Evolutionary conservation across 176 grass and related monocot species (phyloP), one percentile per base, ranked within the genome.

Genomic region (Ensete glaucum): DNA sequence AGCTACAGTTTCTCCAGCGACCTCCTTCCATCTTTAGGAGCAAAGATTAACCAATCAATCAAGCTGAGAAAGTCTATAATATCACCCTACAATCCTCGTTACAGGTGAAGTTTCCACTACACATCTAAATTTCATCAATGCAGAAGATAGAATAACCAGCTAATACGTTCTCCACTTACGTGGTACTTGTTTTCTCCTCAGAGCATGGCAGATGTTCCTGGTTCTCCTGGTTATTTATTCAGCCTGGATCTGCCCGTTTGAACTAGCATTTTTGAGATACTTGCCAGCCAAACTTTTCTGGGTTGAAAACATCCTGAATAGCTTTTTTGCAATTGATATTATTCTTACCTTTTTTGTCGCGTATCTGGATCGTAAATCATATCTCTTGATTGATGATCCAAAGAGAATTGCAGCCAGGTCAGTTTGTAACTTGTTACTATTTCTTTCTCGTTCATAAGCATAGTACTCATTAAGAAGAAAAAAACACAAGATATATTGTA

Each of bases 341-440:
- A 74, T 90, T 65, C 78, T 97, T 77, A 97, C 94, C 66, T 97
- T 97, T 82, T 97, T 97, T 70, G 82, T 97, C 49, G 94, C 94
- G 69, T 97, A 82, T 82, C 83, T 91, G 0, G 84, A 97, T 70
- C 81, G 74, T 17, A 87, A 85, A 83, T 87, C 90, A 25, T 85
- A 93, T 78, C 73, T 91, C 67, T 76, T 97, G 71, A 80, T 97
- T 73, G 85, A 97, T n/a, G 73, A 91, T 34, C 88, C 77, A 14
- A 93, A 87, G 72, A 90, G 58, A 83, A 91, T 97, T 80, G 94
- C 86, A 80, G 25, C 81, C 81, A 92, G 93, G 93, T 96, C n/a
- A 49, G 84, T 67, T 73, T 62, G 66, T 54, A 43, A 43, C 3
- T 6, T 43, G 1, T 64, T 9, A 9, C 7, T 27, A 25, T 25